phyloP scores from a whole-genome alignment of 805 yeast genomes.

The Candida pseudofarinosa region DNA sequence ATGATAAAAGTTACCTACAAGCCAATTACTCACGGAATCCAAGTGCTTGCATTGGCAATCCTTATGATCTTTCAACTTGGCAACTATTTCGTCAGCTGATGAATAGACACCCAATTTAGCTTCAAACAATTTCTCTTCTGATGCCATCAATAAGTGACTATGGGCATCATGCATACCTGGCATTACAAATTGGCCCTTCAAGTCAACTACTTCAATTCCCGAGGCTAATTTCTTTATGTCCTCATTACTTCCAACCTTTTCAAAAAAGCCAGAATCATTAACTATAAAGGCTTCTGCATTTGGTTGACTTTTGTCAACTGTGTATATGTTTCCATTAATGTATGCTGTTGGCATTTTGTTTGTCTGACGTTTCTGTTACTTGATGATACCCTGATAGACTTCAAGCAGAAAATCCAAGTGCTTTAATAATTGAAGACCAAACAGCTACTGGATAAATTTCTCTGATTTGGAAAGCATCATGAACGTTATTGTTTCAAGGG shows the following conservation, averaged over 20 bases:
- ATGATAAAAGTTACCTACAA: slow-evolving; percentile 21
- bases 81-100: slow-evolving; percentile 17
- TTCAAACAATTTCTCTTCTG: slow-evolving; percentile 18
- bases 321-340: slow-evolving; percentile 17
- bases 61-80: slow-evolving; percentile 15
- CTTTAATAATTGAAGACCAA: background rate
- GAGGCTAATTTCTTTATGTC: slow-evolving; percentile 9
- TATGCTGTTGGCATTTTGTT: slow-evolving; percentile 15
- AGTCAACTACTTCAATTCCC: slow-evolving; percentile 14
- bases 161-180: slow-evolving; percentile 25
- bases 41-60: slow-evolving; percentile 12
- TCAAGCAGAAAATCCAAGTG: background rate
- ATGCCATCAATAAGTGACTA: slow-evolving; percentile 19
- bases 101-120: slow-evolving; percentile 16
- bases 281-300: slow-evolving; percentile 19
- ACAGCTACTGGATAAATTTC: background rate
- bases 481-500: background rate
- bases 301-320: slow-evolving; percentile 10
- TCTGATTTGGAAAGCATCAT: background rate
- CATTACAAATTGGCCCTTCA: slow-evolving; percentile 20
- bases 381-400: background rate
- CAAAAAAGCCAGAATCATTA: slow-evolving; percentile 14
- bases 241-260: slow-evolving; percentile 13
- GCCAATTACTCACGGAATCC: slow-evolving; percentile 18
- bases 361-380: background rate